phyloP scores from a whole-genome alignment of 257 asterid genomes.

The Nicotiana knightiana region DNA sequence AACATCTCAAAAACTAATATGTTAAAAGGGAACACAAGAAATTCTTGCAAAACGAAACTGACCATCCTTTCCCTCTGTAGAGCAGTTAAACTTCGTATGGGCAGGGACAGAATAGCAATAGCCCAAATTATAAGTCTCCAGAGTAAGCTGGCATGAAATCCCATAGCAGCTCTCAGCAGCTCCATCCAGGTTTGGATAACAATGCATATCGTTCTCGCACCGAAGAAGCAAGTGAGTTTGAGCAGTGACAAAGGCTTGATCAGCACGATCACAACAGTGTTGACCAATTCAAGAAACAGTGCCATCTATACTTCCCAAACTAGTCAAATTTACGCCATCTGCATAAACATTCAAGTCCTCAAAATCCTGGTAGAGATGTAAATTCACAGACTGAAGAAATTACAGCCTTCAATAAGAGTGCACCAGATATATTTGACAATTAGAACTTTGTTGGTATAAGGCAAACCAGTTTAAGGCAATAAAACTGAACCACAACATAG shows the following conservation, averaged over 20 bases:
- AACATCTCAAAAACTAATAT: background rate
- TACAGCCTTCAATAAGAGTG: background rate
- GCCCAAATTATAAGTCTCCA: conserved; percentile 35
- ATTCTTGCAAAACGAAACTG: conserved; percentile 1
- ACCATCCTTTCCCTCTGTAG: conserved; percentile 49
- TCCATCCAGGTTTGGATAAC: conserved; percentile 48
- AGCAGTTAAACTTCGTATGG: conserved; percentile 44
- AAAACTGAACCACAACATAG: background rate
- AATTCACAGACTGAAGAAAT: background rate
- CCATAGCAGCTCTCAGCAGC: conserved; percentile 35
- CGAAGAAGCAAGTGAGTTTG: conserved; percentile 32
- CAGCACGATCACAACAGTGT: conserved; percentile 22
- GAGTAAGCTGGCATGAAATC: conserved; percentile 31
- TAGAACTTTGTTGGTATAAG: background rate
- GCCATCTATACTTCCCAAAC: conserved; percentile 21
- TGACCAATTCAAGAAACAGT: conserved; percentile 23
- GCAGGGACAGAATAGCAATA: conserved; percentile 42
- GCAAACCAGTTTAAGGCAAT: background rate
- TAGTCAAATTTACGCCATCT: conserved; percentile 12
- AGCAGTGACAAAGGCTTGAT: conserved; percentile 42
- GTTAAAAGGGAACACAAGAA: background rate
- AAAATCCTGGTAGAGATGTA: background rate
- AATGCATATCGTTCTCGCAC: conserved; percentile 23
- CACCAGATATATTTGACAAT: background rate
- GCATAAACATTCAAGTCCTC: background rate